These are phyloP conservation scores for Saccharomycopsis sp. DNA, from an alignment of 805 yeast genomes.

Conservation along the genomic window DNA sequence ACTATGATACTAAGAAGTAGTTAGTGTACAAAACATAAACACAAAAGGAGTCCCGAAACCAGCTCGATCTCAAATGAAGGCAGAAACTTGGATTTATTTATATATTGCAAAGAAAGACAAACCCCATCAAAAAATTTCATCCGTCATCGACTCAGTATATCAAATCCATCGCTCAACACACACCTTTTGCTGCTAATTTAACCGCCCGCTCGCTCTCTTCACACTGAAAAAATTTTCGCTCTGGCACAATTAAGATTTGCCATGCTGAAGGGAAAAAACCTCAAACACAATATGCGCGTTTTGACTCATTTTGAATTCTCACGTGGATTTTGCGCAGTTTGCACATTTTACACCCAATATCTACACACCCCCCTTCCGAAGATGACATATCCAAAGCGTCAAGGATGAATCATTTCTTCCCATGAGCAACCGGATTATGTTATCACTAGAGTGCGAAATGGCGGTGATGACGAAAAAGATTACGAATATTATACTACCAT, in stretches of 20 bases:
- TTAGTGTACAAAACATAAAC: too few species aligned
- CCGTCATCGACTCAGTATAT: not conserved
- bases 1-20: too few species aligned
- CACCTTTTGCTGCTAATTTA: not conserved
- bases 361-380: not conserved
- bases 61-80: not conserved
- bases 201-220: not conserved
- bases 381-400: not conserved
- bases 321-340: slow-evolving; percentile 1
- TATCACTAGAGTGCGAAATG: not conserved
- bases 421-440: not conserved
- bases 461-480: not conserved
- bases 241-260: not conserved
- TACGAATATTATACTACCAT: not conserved
- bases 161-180: not conserved
- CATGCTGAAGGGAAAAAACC: not conserved
- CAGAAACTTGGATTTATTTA: not conserved
- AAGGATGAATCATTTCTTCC: not conserved
- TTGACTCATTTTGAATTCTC: slow-evolving; percentile 2
- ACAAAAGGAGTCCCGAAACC: too few species aligned
- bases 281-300: not conserved
- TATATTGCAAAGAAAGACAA: not conserved
- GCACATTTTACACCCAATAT: slow-evolving; percentile 1
- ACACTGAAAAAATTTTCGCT: not conserved
- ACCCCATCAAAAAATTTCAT: not conserved